phyloP scores from a whole-genome alignment of 2,329 filamentous ascomycete species.

The Gnomoniopsis sp. region DNA sequence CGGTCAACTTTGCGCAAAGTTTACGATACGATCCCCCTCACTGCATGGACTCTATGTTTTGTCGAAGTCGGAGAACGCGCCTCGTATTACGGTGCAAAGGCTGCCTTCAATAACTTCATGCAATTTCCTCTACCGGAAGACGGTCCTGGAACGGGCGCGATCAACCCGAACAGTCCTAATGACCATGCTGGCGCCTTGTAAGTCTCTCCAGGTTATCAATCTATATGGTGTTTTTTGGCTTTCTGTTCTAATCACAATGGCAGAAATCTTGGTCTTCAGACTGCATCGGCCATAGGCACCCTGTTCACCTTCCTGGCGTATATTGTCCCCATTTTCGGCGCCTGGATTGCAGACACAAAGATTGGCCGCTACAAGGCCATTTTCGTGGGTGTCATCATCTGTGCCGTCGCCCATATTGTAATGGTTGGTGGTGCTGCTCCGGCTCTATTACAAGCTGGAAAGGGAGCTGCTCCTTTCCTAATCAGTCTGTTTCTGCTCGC shows the following conservation, averaged over 20 bases:
- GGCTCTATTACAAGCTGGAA: conserved; percentile 46
- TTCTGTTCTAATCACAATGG: not conserved
- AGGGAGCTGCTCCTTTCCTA: conserved; percentile 57
- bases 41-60: conserved; percentile 44
- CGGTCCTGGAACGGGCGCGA: conserved; percentile 31
- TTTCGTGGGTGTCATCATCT: conserved; percentile 48
- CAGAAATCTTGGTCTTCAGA: conserved; percentile 35
- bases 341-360: conserved; percentile 60
- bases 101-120: conserved; percentile 53
- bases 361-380: conserved; percentile 67
- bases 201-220: conserved; percentile 23
- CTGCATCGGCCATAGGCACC: conserved; percentile 41
- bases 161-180: conserved; percentile 28
- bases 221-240: not conserved
- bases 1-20: conserved; percentile 41
- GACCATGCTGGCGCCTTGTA: conserved; percentile 46
- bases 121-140: conserved; percentile 48
- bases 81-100: conserved; percentile 49
- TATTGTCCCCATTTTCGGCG: conserved; percentile 46
- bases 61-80: conserved; percentile 51
- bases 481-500: conserved; percentile 64
- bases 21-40: conserved; percentile 38
- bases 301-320: conserved; percentile 48
- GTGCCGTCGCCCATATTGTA: conserved; percentile 61
- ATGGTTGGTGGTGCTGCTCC: conserved; percentile 63